Percentiles rank a stretch among this genome's conserved stretches.
Conservation (phyloP, 1,139 yeast genomes). For the Blastobotrys persicus region DNA sequence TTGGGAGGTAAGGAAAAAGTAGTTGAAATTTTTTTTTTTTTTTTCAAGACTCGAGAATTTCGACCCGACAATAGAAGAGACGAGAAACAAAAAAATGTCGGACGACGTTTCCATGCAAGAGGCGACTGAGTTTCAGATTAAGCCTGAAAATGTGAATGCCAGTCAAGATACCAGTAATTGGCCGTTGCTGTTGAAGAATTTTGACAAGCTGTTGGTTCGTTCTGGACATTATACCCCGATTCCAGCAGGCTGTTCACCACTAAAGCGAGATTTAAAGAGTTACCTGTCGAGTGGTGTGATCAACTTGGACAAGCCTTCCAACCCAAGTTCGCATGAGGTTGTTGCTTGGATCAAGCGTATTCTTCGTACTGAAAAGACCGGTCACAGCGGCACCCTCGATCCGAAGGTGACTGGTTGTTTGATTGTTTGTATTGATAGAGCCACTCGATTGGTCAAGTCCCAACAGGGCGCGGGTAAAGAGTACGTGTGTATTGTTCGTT, state of each 20-base stretch:
- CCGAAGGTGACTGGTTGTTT: conserved; percentile 95
- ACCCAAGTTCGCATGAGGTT: conserved; percentile 97
- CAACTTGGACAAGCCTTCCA: conserved; percentile 95
- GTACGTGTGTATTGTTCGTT: conserved; percentile 94
- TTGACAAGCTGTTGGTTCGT: conserved; percentile 89
- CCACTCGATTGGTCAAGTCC: conserved; percentile 95
- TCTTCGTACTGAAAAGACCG: conserved; percentile 92
- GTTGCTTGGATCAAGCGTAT: conserved; percentile 99
- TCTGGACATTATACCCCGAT: conserved; percentile 96
- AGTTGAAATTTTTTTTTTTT: neutral
- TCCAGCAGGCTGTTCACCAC: conserved; percentile 91
- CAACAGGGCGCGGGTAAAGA: conserved; percentile 99
- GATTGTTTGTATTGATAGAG: conserved; percentile 96
- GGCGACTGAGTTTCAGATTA: conserved; percentile 53
- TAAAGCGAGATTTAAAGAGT: conserved; percentile 87
- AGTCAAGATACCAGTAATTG: conserved; percentile 86
- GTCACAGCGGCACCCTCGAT: conserved; percentile 98
- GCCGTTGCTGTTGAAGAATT: conserved; percentile 93
- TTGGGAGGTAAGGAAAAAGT: neutral
- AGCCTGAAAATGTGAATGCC: conserved; percentile 82
- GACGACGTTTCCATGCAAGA: conserved; percentile 33
- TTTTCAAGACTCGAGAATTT: neutral
- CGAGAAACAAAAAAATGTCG: neutral
- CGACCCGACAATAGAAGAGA: neutral
- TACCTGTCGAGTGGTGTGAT: conserved; percentile 94